Evolutionary conservation across 2,329 filamentous ascomycete genomes (phyloP).

Genomic region (Sporothrix variecibatus): DNA sequence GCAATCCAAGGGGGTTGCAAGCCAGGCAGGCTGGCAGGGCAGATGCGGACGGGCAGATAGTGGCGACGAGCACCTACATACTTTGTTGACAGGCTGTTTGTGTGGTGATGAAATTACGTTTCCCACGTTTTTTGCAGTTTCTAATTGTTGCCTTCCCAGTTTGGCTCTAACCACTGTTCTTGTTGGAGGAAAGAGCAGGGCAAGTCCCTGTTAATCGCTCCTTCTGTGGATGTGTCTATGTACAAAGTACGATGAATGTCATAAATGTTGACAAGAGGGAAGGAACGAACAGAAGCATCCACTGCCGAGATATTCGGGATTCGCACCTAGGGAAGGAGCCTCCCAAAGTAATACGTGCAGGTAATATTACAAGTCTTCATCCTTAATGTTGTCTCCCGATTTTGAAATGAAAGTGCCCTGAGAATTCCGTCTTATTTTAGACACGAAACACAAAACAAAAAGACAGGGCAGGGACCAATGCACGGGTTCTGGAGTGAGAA

Average conservation of each 20-base stretch:
- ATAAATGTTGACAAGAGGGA: not conserved
- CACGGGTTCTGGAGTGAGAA: not conserved
- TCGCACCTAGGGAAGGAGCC: constrained; percentile 2
- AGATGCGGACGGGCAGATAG: not conserved
- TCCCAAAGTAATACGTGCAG: not conserved
- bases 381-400: not conserved
- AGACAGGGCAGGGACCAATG: not conserved
- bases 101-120: constrained; percentile 1
- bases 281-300: not conserved
- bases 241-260: not conserved
- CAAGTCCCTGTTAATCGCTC: not conserved
- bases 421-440: not conserved
- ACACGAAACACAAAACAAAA: not conserved
- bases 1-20: not conserved
- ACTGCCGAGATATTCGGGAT: not conserved
- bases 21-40: not conserved
- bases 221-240: not conserved
- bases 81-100: not conserved
- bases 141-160: not conserved
- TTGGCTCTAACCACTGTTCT: not conserved
- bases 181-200: constrained; percentile 2
- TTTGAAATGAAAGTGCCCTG: not conserved
- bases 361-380: not conserved
- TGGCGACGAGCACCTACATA: not conserved
- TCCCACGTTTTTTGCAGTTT: not conserved